Evolutionary conservation across 225 moss, liverwort and hornwort species (phyloP).

Genomic region (Pleurozium schreberi): DNA sequence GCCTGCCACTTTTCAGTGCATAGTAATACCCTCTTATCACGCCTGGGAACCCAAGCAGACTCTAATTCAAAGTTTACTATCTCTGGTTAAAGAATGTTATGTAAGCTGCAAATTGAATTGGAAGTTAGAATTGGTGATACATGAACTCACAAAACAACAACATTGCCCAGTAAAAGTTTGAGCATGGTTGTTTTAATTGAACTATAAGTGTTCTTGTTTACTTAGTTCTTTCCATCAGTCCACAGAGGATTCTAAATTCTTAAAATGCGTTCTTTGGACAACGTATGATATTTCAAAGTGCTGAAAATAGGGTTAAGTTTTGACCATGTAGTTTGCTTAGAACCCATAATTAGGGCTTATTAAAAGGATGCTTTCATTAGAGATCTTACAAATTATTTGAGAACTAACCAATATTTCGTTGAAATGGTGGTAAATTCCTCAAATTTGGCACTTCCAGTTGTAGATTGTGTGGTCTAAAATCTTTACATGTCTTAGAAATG

Average conservation of each 20-base stretch:
- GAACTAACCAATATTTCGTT: neutral
- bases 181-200: no score
- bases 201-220: no score
- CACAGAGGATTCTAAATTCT: no score
- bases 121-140: neutral
- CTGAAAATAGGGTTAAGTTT: no score
- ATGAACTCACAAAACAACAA: conserved; percentile 10
- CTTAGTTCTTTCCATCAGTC: no score
- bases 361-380: conserved; percentile 51
- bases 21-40: neutral
- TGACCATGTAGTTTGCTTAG: conserved; percentile 60
- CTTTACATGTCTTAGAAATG: neutral
- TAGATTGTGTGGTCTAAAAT: neutral
- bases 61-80: neutral
- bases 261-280: no score
- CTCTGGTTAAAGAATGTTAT: neutral
- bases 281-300: no score
- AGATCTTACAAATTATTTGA: conserved; percentile 64
- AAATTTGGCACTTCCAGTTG: neutral
- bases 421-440: no score
- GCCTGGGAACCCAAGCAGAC: neutral
- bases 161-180: no score
- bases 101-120: neutral
- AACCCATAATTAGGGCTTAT: conserved; percentile 47
- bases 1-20: no score